Evolutionary conservation across 768 basidiomycete species (phyloP).

Genomic region (Cyclocybe aegerita): DNA sequence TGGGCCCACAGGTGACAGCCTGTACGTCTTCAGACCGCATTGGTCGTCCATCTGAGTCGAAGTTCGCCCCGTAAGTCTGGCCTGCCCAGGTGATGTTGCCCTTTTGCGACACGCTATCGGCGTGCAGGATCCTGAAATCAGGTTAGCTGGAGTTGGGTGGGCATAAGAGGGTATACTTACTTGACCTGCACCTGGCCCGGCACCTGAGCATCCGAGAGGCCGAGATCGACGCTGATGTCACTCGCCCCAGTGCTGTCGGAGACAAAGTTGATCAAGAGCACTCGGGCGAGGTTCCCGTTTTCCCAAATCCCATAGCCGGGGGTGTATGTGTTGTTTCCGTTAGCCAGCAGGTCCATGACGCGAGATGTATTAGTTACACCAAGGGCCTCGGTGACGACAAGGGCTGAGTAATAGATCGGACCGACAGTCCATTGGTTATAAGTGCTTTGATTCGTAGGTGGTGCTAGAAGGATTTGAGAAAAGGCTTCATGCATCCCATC

Average conservation of each 20-base stretch:
- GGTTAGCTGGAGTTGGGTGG: not conserved
- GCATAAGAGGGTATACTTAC: slow-evolving; percentile 21
- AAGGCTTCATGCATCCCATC: not conserved
- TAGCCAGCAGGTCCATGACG: slow-evolving; percentile 62
- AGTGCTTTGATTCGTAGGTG: slow-evolving; percentile 52
- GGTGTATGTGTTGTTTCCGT: slow-evolving; percentile 49
- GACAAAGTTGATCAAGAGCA: slow-evolving; percentile 72
- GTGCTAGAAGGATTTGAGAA: slow-evolving; percentile 31
- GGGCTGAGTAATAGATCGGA: slow-evolving; percentile 69
- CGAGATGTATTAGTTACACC: slow-evolving; percentile 59
- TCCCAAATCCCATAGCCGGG: slow-evolving; percentile 76
- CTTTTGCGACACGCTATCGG: slow-evolving; percentile 48
- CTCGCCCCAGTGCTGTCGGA: slow-evolving; percentile 57
- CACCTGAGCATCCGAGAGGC: slow-evolving; percentile 30
- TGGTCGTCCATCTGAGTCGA: slow-evolving; percentile 65
- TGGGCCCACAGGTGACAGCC: slow-evolving; percentile 47
- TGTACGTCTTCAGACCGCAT: slow-evolving; percentile 47
- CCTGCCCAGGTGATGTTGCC: slow-evolving; percentile 62
- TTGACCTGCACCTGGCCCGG: slow-evolving; percentile 57
- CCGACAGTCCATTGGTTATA: slow-evolving; percentile 75
- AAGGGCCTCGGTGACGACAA: slow-evolving; percentile 67
- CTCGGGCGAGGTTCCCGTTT: slow-evolving; percentile 53
- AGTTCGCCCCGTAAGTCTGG: slow-evolving; percentile 57
- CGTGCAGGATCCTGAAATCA: slow-evolving; percentile 25
- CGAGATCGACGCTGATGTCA: slow-evolving; percentile 51